Conservation (phyloP, 441 rosid species). For the Brassica balearica region DNA sequence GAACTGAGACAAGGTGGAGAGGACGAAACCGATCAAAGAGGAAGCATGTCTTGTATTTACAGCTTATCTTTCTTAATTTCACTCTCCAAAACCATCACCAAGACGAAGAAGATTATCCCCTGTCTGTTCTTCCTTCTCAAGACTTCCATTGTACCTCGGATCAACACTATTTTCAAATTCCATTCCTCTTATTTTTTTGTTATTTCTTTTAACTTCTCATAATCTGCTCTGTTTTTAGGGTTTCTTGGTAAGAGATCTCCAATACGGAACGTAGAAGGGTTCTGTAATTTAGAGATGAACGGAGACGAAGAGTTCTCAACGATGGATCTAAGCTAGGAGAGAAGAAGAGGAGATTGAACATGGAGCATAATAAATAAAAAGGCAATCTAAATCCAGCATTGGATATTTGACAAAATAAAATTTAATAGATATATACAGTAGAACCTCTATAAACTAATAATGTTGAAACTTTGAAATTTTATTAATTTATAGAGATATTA, state of each 20-base stretch:
- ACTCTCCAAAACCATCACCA: slow-evolving; percentile 23
- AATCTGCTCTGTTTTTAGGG: slow-evolving; percentile 10
- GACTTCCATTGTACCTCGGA: slow-evolving; percentile 15
- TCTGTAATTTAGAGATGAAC: slow-evolving; percentile 20
- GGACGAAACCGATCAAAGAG: slow-evolving; percentile 3
- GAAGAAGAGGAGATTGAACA: slow-evolving; percentile 80
- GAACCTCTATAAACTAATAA: too few species aligned
- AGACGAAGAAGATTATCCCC: slow-evolving; percentile 14
- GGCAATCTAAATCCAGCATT: too few species aligned
- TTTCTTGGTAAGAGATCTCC: slow-evolving; percentile 18
- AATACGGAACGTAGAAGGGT: slow-evolving; percentile 15
- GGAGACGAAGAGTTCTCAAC: slow-evolving; percentile 74
- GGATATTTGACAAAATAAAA: too few species aligned
- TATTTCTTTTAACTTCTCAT: neutral
- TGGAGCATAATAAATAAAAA: slow-evolving; percentile 48
- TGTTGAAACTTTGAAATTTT: too few species aligned
- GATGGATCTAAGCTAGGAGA: slow-evolving; percentile 80
- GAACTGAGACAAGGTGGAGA: slow-evolving; percentile 8
- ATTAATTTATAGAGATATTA: too few species aligned
- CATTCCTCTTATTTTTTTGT: neutral
- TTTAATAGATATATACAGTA: too few species aligned
- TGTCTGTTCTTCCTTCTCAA: slow-evolving; percentile 16
- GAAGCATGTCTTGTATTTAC: slow-evolving; percentile 19
- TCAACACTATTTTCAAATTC: neutral
- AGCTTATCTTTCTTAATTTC: slow-evolving; percentile 28